Conservation (phyloP, 345 rosid genomes). For the Boechera retrofracta region DNA sequence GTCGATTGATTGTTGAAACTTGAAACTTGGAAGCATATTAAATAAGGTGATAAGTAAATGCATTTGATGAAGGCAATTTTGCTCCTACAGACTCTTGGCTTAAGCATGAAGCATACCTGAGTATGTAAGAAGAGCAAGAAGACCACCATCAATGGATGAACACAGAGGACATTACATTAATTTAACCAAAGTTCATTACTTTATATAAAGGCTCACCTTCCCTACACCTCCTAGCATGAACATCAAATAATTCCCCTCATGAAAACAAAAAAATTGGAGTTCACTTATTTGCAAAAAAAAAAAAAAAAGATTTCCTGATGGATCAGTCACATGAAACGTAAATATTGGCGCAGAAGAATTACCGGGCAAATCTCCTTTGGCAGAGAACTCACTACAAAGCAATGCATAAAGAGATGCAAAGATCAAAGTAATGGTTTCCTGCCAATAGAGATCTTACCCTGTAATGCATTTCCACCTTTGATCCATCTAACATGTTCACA, state of each 20-base stretch:
- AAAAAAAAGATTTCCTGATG: neutral
- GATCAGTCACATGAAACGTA: slow-evolving; percentile 12
- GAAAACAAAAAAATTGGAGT: neutral
- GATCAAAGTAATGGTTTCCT: slow-evolving; percentile 38
- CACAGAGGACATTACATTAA: neutral
- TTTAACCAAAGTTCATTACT: neutral
- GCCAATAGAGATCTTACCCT: slow-evolving; percentile 50
- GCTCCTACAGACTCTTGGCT: neutral
- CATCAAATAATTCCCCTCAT: neutral
- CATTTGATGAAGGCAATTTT: neutral
- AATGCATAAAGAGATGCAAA: slow-evolving; percentile 32
- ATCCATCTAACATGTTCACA: slow-evolving; percentile 32
- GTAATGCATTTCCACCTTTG: slow-evolving; percentile 44
- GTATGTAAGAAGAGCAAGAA: slow-evolving; percentile 8
- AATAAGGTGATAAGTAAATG: slow-evolving; percentile 12
- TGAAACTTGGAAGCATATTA: neutral
- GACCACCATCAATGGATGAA: slow-evolving; percentile 8
- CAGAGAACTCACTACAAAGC: slow-evolving; percentile 41
- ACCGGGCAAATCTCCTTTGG: slow-evolving; percentile 53
- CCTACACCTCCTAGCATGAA: slow-evolving; percentile 11
- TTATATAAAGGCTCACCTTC: slow-evolving; percentile 19
- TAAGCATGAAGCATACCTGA: neutral
- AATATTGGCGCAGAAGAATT: slow-evolving; percentile 35
- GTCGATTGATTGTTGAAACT: neutral
- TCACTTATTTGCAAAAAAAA: neutral